Conservation (phyloP, 805 yeast species). For the Geotrichum ghanense region DNA sequence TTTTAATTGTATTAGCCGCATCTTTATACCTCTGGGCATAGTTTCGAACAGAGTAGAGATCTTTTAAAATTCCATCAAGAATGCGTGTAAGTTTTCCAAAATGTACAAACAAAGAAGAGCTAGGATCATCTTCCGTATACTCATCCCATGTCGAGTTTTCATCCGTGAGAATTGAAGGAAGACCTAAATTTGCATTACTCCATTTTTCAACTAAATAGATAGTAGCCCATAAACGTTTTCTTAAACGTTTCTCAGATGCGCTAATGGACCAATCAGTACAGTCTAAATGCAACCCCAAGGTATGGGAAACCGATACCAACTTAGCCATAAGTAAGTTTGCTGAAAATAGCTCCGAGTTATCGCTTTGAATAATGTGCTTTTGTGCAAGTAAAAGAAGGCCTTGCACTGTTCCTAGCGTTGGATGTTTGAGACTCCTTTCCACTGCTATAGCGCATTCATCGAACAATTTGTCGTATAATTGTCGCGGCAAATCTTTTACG, state of each 20-base stretch:
- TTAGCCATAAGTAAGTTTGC: slow-evolving; percentile 19
- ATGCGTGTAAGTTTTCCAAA: slow-evolving; percentile 18
- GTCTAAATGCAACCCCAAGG: slow-evolving; percentile 26
- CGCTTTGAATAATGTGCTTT: slow-evolving; percentile 21
- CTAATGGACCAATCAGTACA: slow-evolving; percentile 26
- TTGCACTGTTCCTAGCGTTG: slow-evolving; percentile 23
- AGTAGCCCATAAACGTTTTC: slow-evolving; percentile 26
- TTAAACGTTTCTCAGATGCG: slow-evolving; percentile 20
- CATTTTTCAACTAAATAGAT: slow-evolving; percentile 28
- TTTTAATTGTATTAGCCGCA: slow-evolving; percentile 5
- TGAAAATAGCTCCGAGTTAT: slow-evolving; percentile 20
- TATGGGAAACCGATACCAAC: slow-evolving; percentile 21
- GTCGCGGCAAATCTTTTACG: slow-evolving; percentile 20
- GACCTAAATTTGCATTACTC: slow-evolving; percentile 24
- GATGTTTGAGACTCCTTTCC: slow-evolving; percentile 21
- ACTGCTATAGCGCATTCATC: slow-evolving; percentile 18
- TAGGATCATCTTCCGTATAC: slow-evolving; percentile 14
- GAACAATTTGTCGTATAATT: slow-evolving; percentile 19
- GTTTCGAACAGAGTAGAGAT: slow-evolving; percentile 16
- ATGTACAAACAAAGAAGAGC: slow-evolving; percentile 19
- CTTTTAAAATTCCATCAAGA: slow-evolving; percentile 17
- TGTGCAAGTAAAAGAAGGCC: slow-evolving; percentile 24
- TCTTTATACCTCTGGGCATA: slow-evolving; percentile 10
- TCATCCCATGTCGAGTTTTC: slow-evolving; percentile 13
- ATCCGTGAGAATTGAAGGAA: slow-evolving; percentile 21